Conservation (phyloP, 305 asterid genomes). For the Fraxinus ornus region DNA sequence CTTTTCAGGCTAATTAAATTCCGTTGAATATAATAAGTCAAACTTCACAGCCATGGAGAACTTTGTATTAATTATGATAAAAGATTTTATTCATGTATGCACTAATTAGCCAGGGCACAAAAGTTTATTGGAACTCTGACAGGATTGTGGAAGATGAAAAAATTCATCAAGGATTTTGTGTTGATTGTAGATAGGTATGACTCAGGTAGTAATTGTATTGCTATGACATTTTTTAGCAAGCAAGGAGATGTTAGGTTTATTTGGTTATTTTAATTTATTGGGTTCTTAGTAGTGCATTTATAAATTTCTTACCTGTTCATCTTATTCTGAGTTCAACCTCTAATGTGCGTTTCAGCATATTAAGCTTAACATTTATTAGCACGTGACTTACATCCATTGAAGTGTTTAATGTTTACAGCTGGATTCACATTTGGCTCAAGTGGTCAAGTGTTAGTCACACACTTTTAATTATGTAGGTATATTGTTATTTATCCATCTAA, state of each 20-base stretch:
- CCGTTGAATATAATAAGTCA: background rate
- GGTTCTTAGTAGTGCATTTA: background rate
- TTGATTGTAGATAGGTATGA: background rate
- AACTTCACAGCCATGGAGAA: background rate
- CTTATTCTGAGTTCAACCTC: background rate
- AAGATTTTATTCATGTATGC: background rate
- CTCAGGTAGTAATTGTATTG: background rate
- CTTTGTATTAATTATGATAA: background rate
- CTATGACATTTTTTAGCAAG: background rate
- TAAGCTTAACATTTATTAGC: background rate
- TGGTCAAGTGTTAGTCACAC: background rate
- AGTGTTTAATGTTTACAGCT: background rate
- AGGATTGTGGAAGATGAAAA: background rate
- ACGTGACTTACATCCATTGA: background rate
- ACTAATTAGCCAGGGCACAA: background rate
- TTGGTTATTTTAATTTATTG: background rate
- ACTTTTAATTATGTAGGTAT: background rate
- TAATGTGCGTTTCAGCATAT: background rate
- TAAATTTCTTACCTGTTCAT: background rate
- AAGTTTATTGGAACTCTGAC: background rate
- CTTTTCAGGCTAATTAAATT: background rate
- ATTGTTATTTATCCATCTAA: background rate
- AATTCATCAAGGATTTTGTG: background rate
- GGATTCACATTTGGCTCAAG: background rate
- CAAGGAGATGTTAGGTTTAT: background rate